Evolutionary conservation across 805 yeast genomes (phyloP), one percentile per base, ranked within the genome.

Genomic region (Blastobotrys chiropterorum): DNA sequence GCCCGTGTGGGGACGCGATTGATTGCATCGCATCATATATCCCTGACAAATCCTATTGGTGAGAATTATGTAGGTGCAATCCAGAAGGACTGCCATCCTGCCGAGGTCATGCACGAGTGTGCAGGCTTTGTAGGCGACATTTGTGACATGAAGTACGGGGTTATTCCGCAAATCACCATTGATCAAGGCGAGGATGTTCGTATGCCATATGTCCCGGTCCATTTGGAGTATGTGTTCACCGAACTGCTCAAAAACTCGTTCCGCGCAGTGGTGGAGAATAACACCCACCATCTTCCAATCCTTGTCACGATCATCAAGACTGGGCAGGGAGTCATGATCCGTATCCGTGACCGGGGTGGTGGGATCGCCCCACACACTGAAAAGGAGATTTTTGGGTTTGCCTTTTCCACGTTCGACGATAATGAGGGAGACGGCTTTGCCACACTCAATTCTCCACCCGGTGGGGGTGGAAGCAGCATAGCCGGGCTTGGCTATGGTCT

Each of bases 401-500:
- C 96, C 3, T 92, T 85, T 68, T 78, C 95, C 1, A 88, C 96
- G 0, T 90, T 82, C 54, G 82, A 81, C 46, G 66, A 67, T 3
- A 73, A 75, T 17, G 85, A 80, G 53, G 82, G 81, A 3, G 85
- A 69, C 60, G 74, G 73, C 58, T 59, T 74, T 66, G 53, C 65
- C n/a, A 81, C 86, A 0, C 67, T 82, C 51, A 85, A 85, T 60
- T 79, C 79, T 26, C 82, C 85, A 34, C 90, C 90, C 0, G 90
- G 90, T 1, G 75, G 77, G 20, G 84, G 84, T 1, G 85, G 86
- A 1, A 73, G 75, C 44, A 75, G 76, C 19, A 78, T 92, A 38
- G 96, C 97, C 0, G 99, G 99, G 0, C 86, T 94, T 86, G 98
- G 98, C 0, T 92, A 89, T 64, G 99, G 99, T 0, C 68, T 92